phyloP scores from a whole-genome alignment of 192 early-diverging fungal species.

The Gonapodya prolifera region DNA sequence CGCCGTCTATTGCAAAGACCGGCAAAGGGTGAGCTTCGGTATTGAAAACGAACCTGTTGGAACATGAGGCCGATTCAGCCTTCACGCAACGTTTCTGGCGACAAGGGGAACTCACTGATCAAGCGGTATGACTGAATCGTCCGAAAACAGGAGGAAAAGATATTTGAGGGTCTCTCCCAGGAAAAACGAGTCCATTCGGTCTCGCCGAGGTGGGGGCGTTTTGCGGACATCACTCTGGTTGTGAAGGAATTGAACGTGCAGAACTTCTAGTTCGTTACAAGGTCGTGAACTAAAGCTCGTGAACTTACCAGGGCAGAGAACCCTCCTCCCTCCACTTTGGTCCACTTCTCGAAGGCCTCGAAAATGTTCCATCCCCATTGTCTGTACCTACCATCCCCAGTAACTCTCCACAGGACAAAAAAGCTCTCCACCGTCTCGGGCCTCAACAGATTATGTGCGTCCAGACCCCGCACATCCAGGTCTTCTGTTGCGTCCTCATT shows the following conservation, averaged over 20 bases:
- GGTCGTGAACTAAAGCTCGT: too few species aligned
- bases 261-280: neutral
- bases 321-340: conserved; percentile 43
- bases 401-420: conserved; percentile 74
- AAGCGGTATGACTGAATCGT: conserved; percentile 49
- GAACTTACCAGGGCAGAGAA: conserved; percentile 39
- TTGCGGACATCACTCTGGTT: conserved; percentile 40
- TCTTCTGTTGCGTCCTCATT: conserved; percentile 24
- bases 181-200: conserved; percentile 79
- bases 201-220: conserved; percentile 25
- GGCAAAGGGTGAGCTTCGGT: conserved; percentile 89
- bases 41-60: too few species aligned
- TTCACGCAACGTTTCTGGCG: too few species aligned
- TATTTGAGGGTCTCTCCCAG: conserved; percentile 90
- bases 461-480: conserved; percentile 45
- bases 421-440: conserved; percentile 85
- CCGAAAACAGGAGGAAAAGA: conserved; percentile 74
- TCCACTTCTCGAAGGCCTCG: conserved; percentile 65
- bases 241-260: neutral
- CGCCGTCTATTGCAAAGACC: conserved; percentile 23
- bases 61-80: too few species aligned
- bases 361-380: conserved; percentile 79
- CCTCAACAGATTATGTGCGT: conserved; percentile 68
- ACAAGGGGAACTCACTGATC: conserved; percentile 77
- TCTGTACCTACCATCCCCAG: conserved; percentile 66